A percentile compares a stretch with the other conserved stretches of the same genome.
phyloP scores from a whole-genome alignment of 1,284 basidiomycete species.

The Pyrrhoderma lamaoense region DNA sequence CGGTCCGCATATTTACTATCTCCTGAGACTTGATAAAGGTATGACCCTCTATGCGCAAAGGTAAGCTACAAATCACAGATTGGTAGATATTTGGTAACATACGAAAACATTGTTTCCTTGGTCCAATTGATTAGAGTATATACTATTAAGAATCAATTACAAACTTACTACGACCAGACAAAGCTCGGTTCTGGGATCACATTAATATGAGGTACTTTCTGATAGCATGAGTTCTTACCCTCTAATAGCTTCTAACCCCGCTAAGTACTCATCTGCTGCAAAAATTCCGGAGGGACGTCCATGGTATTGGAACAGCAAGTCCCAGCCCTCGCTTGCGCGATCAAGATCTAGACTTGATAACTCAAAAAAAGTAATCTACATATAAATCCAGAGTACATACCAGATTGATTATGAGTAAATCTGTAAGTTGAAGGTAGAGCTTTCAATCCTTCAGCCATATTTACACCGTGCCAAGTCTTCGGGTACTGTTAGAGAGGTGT shows the following conservation, averaged over 20 bases:
- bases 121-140: neutral
- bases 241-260: conserved; percentile 44
- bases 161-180: conserved; percentile 50
- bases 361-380: no score
- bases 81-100: conserved; percentile 20
- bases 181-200: conserved; percentile 38
- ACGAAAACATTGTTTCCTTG: conserved; percentile 59
- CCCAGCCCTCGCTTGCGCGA: conserved; percentile 46
- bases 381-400: conserved; percentile 27
- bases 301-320: conserved; percentile 52
- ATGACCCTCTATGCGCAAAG: conserved; percentile 36
- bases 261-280: conserved; percentile 52
- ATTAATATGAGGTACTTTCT: neutral
- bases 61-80: conserved; percentile 1
- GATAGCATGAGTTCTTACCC: conserved; percentile 33
- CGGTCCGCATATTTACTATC: conserved; percentile 49
- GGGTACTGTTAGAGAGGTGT: neutral
- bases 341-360: conserved; percentile 36
- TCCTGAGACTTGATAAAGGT: conserved; percentile 50
- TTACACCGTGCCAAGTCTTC: conserved; percentile 47
- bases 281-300: conserved; percentile 53
- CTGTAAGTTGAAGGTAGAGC: conserved; percentile 47
- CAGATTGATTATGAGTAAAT: conserved; percentile 50
- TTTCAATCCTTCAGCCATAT: conserved; percentile 53
- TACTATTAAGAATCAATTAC: neutral